phyloP scores from a whole-genome alignment of 148 eudicot species.

The Nyssa sinensis region DNA sequence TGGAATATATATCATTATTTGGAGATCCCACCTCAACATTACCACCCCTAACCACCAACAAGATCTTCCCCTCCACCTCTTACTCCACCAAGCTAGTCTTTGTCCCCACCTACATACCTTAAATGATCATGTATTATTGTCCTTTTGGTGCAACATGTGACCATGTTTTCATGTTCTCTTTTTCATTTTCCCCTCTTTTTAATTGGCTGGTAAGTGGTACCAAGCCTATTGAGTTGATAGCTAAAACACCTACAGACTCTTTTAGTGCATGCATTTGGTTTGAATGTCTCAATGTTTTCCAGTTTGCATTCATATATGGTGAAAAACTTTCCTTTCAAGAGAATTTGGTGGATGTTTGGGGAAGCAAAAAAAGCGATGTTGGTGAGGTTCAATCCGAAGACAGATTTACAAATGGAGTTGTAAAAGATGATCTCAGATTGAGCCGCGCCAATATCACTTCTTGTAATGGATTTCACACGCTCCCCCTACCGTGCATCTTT shows the following conservation, averaged over 20 bases:
- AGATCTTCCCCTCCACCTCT: constrained; percentile 3
- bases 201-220: background rate
- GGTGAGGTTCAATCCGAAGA: constrained; percentile 99
- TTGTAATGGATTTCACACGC: background rate
- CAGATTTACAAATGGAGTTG: constrained; percentile 45
- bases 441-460: constrained; percentile 99
- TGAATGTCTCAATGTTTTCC: background rate
- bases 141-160: background rate
- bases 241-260: background rate
- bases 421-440: constrained; percentile 90
- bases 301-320: background rate
- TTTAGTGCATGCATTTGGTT: background rate
- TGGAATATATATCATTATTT: constrained; percentile 4
- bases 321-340: background rate
- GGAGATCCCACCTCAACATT: background rate
- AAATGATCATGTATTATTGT: background rate
- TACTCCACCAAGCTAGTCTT: constrained; percentile 1
- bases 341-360: background rate
- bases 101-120: too few relatives aligned
- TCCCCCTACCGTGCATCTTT: background rate
- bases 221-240: background rate
- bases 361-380: constrained; percentile 58
- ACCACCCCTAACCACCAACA: constrained; percentile 14
- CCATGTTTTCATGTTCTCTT: background rate
- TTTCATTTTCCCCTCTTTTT: background rate